Conservation (phyloP, 768 basidiomycete species). For the Podaxis carcinomalis region DNA sequence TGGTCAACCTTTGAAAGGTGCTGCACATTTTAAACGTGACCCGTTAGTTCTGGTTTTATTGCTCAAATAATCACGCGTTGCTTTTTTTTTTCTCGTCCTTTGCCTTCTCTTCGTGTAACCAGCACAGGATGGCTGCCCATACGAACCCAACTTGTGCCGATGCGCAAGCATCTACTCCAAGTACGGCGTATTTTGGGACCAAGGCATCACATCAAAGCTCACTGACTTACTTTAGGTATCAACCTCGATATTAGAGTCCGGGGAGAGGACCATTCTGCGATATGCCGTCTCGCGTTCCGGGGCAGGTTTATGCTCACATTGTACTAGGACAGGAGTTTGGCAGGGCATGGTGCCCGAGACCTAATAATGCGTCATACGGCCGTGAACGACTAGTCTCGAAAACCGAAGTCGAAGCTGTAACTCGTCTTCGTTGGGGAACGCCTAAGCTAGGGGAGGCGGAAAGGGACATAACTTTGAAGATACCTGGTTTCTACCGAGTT, state of each 20-base stretch:
- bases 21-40: no score
- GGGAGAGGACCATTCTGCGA: neutral
- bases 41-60: neutral
- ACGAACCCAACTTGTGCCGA: neutral
- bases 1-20: no score
- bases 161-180: neutral
- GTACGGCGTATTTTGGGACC: neutral
- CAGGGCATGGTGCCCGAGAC: no score
- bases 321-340: neutral
- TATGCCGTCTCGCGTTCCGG: neutral
- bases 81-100: neutral
- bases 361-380: neutral
- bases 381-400: neutral
- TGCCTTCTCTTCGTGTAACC: neutral
- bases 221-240: neutral
- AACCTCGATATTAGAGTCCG: neutral
- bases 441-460: neutral
- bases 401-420: neutral
- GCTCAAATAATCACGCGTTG: neutral
- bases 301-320: neutral
- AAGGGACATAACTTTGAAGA: neutral
- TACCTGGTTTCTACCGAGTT: conserved; percentile 8
- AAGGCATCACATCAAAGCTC: neutral
- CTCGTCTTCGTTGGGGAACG: neutral
- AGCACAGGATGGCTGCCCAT: neutral